phyloP scores from a whole-genome alignment of 495 filamentous ascomycete genomes.

The Cetradonia linearis region DNA sequence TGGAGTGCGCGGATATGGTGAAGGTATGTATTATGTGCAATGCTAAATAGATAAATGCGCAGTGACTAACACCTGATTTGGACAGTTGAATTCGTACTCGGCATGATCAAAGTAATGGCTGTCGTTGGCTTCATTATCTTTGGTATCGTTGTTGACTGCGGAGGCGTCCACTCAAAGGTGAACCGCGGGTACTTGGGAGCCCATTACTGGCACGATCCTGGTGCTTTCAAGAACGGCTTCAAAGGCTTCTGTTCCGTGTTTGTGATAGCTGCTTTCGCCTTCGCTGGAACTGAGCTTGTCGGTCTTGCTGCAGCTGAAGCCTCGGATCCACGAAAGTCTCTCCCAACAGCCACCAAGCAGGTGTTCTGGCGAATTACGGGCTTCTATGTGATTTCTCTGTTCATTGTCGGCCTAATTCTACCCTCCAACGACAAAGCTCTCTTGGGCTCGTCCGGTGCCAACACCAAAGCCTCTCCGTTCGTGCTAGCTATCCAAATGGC shows the following conservation, averaged over 20 bases:
- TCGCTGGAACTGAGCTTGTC: constrained; percentile 61
- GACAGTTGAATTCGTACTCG: constrained; percentile 37
- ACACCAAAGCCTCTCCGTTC: constrained; percentile 59
- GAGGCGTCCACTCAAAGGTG: constrained; percentile 47
- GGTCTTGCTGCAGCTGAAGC: constrained; percentile 66
- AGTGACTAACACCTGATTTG: not conserved
- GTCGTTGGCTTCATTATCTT: constrained; percentile 64
- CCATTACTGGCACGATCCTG: constrained; percentile 55
- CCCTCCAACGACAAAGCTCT: constrained; percentile 39
- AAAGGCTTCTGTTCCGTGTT: constrained; percentile 64
- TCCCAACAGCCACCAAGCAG: constrained; percentile 61
- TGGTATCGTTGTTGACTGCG: constrained; percentile 56
- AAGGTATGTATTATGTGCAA: constrained; percentile 37
- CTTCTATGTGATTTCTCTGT: constrained; percentile 66
- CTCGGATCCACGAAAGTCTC: constrained; percentile 49
- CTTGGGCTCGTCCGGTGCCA: constrained; percentile 37
- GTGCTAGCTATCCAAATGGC: constrained; percentile 61
- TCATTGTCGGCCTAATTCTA: constrained; percentile 67
- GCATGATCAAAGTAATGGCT: constrained; percentile 43
- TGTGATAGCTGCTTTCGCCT: constrained; percentile 65
- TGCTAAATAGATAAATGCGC: not conserved
- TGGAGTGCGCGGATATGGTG: constrained; percentile 61
- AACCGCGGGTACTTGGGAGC: constrained; percentile 48
- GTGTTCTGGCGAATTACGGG: constrained; percentile 66
- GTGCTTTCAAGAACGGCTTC: constrained; percentile 62